Base-by-base conservation (phyloP, 805 yeast species). In the Cyberlindnera galapagoensis region DNA sequence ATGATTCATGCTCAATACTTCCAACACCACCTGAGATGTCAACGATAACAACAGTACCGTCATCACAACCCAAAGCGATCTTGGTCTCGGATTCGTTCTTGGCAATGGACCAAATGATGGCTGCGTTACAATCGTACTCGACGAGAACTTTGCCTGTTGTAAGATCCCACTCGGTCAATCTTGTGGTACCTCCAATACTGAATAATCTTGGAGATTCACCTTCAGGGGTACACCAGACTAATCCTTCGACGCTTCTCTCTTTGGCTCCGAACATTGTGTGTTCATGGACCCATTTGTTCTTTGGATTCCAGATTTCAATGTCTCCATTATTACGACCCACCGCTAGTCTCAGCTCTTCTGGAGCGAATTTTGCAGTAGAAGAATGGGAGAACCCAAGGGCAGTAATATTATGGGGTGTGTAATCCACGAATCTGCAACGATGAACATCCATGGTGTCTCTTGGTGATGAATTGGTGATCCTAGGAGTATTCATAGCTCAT, bases 261-360 rank as follows among this genome's bases (percentile, higher is more conserved):
- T 69, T 68, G 3, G 94, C 86, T 9, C 97, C 97, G 34, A 71
- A 74, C 26, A 90, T 65, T 0, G 74, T 63, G 14, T 59, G 55
- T 50, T 92, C 97, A 42, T 84, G 86, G 33, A 74, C 61, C 97
- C 97, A 88, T 47, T 73, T 71, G 40, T 69, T 66, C 47, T 77
- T 67, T 24, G 95, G 95, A 55, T 85, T 85, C 96, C 97, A 90
- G 21, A 92, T 76, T 58, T 92, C 98, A 38, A 92, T 82, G 50
- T 88, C 88, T 24, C 99, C 99, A 53, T 92, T 88, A 28, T 85
- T 74, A 55, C 97, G 71, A 19, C 96, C 97, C 6, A 90, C 82
- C 1, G 97, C 97, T 23, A 92, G 60, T 38, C 96, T 67, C 34
- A 86, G 62, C 38, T 73, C 78, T 16, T 56, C 58, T 18, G 74